Base-by-base conservation (phyloP, 1,139 yeast species). In the Pichia sp. region DNA sequence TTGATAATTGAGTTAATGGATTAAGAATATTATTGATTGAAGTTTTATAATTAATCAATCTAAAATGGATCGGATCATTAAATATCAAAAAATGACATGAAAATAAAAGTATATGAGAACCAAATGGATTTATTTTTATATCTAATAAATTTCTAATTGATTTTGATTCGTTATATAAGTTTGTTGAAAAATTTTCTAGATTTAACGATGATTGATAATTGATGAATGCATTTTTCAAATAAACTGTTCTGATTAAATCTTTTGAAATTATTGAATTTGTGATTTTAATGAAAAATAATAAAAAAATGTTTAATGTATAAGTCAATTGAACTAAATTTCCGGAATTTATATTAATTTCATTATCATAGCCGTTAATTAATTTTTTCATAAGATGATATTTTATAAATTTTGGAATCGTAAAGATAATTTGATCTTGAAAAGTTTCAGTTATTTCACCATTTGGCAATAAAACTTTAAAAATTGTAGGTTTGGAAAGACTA, bases 41-140 rank as follows among this genome's bases (percentile, higher is more conserved):
- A 27, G 53, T 54, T 11, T 53, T 51, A 11, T 50, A 44, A 6
- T 49, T 31, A 25, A 46, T 19, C 34, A 48, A 57, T 42, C 67
- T 45, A 43, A 58, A 64, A 48, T 58, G 60, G 13, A 58, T 53
- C 3, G 67, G 67, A 50, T 64, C 66, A 42, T 58, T 56, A n/a
- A 48, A 43, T 19, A 62, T 48, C 16, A 58, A 29, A n/a, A 56
- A 50, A 51, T 63, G 67, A 22, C 56, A 45, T 5, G 62, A 49
- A 10, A 61, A 47, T 16, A 48, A 42, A 3, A 59, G 49, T 16
- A 62, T 47, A 30, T 52, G 54, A 14, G 42, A 45, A 39, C 51
- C 38, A 19, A 47, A 43, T 10, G 48, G 49, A 48, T 53, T 53
- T 25, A 44, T 7, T 18, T 48, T 34, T 6, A 48, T 18, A 46